Percentiles rank a stretch among this genome's conserved stretches.
Conservation (phyloP, 192 early-diverging fungal genomes). For the Coemansia sp. region DNA sequence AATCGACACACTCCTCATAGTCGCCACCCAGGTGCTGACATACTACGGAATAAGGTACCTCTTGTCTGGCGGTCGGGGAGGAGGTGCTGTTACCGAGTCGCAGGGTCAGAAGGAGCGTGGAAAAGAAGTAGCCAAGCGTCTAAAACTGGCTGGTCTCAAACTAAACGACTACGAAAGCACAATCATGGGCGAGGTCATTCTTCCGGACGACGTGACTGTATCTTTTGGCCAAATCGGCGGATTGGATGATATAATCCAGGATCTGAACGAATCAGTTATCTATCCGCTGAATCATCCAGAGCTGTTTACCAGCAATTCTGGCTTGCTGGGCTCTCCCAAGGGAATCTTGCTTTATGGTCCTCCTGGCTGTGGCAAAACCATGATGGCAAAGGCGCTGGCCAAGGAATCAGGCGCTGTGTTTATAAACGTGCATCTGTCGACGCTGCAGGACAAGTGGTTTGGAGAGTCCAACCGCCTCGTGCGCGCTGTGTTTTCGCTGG, state of each 20-base stretch:
- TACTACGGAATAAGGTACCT: constrained; percentile 87
- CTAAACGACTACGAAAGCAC: constrained; percentile 91
- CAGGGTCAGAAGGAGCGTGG: constrained; percentile 76
- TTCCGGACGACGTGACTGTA: constrained; percentile 86
- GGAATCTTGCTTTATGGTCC: constrained; percentile 96
- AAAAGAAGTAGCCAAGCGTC: constrained; percentile 32
- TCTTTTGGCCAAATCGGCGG: constrained; percentile 91
- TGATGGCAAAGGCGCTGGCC: constrained; percentile 97
- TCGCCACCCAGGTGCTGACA: constrained; percentile 83
- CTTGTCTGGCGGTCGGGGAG: constrained; percentile 71
- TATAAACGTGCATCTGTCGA: constrained; percentile 96
- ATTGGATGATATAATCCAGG: constrained; percentile 87
- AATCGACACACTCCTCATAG: constrained; percentile 63
- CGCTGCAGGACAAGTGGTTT: constrained; percentile 98
- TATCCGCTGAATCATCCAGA: constrained; percentile 92
- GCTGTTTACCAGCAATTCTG: constrained; percentile 81
- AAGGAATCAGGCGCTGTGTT: constrained; percentile 96
- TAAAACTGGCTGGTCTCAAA: constrained; percentile 57
- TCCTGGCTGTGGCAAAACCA: constrained; percentile 96
- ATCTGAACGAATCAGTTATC: constrained; percentile 92
- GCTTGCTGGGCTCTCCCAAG: constrained; percentile 88
- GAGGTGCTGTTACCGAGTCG: constrained; percentile 62
- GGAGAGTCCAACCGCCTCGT: constrained; percentile 96
- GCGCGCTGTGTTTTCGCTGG: constrained; percentile 88
- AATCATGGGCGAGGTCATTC: constrained; percentile 91